phyloP scores from a whole-genome alignment of 1,139 yeast genomes.

The Saccharomycopsis hybrid region DNA sequence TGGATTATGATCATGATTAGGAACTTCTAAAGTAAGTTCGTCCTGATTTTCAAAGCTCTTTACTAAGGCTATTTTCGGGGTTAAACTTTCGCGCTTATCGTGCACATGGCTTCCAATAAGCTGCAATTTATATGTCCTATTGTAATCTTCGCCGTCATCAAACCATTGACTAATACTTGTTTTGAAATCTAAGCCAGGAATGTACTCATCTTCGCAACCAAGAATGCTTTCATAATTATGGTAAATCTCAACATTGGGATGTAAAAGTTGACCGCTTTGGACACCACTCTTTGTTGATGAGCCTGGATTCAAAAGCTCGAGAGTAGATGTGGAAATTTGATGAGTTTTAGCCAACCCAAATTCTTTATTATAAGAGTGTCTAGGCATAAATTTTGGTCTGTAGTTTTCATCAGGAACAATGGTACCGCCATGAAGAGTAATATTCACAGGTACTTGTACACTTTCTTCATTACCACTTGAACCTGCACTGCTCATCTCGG shows the following conservation, averaged over 20 bases:
- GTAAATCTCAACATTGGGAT: conserved; percentile 21
- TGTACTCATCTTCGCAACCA: conserved; percentile 67
- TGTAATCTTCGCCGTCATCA: conserved; percentile 15
- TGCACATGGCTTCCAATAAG: conserved; percentile 14
- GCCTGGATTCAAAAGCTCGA: conserved; percentile 17
- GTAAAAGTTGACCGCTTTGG: conserved; percentile 9
- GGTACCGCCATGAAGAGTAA: conserved; percentile 21
- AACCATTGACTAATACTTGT: conserved; percentile 21
- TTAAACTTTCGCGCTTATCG: conserved; percentile 4
- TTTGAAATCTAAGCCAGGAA: conserved; percentile 55
- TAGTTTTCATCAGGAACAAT: conserved; percentile 21
- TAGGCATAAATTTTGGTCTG: conserved; percentile 13
- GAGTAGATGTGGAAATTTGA: conserved; percentile 20
- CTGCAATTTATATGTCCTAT: conserved; percentile 15
- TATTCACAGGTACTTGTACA: conserved; percentile 14
- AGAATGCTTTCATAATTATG: conserved; percentile 18
- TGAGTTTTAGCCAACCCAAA: conserved; percentile 21
- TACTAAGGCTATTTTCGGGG: not conserved
- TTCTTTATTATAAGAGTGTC: conserved; percentile 13
- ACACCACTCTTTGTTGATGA: conserved; percentile 12
- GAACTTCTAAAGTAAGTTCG: conserved; percentile 15
- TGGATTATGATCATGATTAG: conserved; percentile 17
- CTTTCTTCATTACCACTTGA: not conserved
- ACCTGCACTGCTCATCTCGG: not conserved
- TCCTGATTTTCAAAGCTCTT: conserved; percentile 13